Evolutionary conservation across 1,284 basidiomycete species (phyloP), one percentile per base, ranked within the genome.

Genomic region (Dichomitus squalens): DNA sequence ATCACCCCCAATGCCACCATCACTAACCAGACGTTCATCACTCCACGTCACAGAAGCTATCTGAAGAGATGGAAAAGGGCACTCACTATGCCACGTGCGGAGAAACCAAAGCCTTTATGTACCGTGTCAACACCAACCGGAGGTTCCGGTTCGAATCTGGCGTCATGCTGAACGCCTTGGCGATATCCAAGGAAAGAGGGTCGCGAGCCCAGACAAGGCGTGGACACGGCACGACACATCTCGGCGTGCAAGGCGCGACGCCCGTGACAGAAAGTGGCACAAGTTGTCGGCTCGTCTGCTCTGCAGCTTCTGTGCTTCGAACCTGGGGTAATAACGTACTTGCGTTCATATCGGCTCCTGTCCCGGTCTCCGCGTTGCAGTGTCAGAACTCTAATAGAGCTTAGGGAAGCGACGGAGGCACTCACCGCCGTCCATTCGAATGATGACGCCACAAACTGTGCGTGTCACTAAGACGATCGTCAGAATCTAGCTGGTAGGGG

Each of bases 221-320:
- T 16, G 16, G 41, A 38, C 16, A 41, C 21, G 25, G 33, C 27
- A 43, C 25, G 34, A 29, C 21, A 27, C 35, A 38, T 54, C 27
- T 48, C 54, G 54, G 60, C 23, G 12, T n/a, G 18, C 46, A 53
- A n/a, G 58, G 58, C 7, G 46, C 51, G 58, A 48, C 12, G 18
- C 41, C 57, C 60, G 48, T 52, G 53, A 51, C 38, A 31, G 40
- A 40, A 38, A 27, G 27, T 53, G 52, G 49, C 49, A 55, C n/a
- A 23, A 25, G 33, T 14, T 50, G 25, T 36, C 44, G 21, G n/a
- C 46, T 39, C 48, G 34, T 51, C 8, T 34, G 36, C 36, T 44
- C 52, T 35, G 33, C 29, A 31, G 29, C 34, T 33, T n/a, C 43
- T 23, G 11, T 20, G 20, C 35, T 55, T 47, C 23, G 16, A 25